phyloP scores from a whole-genome alignment of 176 grass and related monocot genomes.

The Oryza longistaminata region DNA sequence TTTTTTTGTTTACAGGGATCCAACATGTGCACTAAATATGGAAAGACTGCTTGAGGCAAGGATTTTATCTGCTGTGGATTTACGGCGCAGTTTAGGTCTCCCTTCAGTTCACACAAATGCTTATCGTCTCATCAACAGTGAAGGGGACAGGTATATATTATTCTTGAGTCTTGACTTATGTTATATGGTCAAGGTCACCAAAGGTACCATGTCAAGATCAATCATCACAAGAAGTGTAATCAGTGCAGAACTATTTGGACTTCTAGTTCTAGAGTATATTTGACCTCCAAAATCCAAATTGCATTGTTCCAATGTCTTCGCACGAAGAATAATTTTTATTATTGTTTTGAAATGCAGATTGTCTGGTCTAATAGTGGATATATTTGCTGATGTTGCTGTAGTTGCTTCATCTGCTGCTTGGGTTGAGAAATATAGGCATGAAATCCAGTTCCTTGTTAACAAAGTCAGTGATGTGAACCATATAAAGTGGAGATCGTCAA shows the following conservation, averaged over 20 bases:
- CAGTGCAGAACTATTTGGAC: background rate
- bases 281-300: background rate
- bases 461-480: constrained; percentile 66
- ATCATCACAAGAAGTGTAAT: constrained; percentile 9
- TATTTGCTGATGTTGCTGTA: constrained; percentile 82
- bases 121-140: constrained; percentile 92
- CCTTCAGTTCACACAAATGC: constrained; percentile 77
- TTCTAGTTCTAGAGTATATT: constrained; percentile 3
- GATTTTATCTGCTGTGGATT: constrained; percentile 63
- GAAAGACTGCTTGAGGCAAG: constrained; percentile 85
- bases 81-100: constrained; percentile 63
- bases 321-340: constrained; percentile 11
- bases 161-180: background rate
- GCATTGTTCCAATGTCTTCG: background rate
- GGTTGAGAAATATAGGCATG: constrained; percentile 93
- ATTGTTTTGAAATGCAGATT: constrained; percentile 57
- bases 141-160: constrained; percentile 76
- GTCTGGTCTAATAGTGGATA: constrained; percentile 93
- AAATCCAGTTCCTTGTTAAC: constrained; percentile 80
- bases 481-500: constrained; percentile 90
- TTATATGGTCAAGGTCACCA: constrained; percentile 5
- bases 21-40: constrained; percentile 74
- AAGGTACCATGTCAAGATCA: background rate
- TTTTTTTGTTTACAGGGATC: constrained; percentile 55
- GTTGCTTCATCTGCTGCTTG: constrained; percentile 98